Percentiles rank a stretch among this genome's conserved stretches.
Evolutionary conservation across 441 rosid species (phyloP).

Genomic region (Gossypium davidsonii): DNA sequence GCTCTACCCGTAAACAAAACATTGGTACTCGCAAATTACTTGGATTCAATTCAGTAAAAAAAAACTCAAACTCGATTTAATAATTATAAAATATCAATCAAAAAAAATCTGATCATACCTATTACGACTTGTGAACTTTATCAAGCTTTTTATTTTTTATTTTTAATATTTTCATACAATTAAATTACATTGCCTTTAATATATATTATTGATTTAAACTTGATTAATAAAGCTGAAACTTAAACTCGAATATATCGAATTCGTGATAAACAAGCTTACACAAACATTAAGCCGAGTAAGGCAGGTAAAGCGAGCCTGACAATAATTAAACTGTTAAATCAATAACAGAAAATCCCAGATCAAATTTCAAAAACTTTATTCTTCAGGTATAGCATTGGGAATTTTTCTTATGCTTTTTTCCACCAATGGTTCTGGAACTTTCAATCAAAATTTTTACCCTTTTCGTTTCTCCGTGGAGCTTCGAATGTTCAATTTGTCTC

Average conservation of each 20-base stretch:
- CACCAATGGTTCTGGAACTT: neutral
- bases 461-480: neutral
- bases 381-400: too few species aligned
- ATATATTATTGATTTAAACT: too few species aligned
- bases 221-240: neutral
- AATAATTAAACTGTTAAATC: neutral
- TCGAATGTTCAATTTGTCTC: neutral
- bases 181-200: neutral
- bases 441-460: neutral
- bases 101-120: too few species aligned
- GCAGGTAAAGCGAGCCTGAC: neutral
- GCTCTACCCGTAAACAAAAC: neutral
- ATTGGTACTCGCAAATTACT: neutral
- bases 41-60: neutral
- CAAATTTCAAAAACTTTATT: neutral
- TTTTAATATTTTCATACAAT: neutral
- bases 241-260: neutral
- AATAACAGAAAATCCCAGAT: neutral
- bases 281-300: neutral
- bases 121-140: too few species aligned
- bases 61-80: too few species aligned
- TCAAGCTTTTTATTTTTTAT: neutral
- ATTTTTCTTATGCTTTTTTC: too few species aligned
- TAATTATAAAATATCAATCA: neutral
- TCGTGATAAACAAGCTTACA: neutral